Evolutionary conservation across 768 basidiomycete species (phyloP).

Genomic region (Suillus subluteus): DNA sequence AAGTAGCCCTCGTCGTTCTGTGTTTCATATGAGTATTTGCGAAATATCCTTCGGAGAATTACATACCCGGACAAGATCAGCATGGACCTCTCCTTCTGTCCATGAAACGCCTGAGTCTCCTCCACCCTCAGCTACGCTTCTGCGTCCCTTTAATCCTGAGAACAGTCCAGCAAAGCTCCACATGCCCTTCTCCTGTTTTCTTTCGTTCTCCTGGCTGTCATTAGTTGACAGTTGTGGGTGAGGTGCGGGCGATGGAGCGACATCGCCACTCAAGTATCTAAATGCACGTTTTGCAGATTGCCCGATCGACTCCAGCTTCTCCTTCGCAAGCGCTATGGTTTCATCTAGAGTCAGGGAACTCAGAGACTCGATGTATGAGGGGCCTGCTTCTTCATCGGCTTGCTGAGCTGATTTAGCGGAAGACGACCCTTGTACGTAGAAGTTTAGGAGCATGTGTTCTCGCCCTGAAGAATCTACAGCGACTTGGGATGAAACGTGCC

Average conservation of each 20-base stretch:
- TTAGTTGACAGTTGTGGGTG: constrained; percentile 30
- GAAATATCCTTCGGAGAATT: constrained; percentile 12
- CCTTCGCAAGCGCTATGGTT: constrained; percentile 48
- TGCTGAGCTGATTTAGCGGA: constrained; percentile 39
- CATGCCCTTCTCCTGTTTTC: constrained; percentile 39
- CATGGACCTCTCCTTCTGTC: constrained; percentile 83
- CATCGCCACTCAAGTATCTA: constrained; percentile 73
- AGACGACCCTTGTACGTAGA: constrained; percentile 71
- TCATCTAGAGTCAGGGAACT: constrained; percentile 63
- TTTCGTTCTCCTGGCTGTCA: constrained; percentile 35
- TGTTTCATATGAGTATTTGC: constrained; percentile 16
- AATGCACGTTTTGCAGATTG: constrained; percentile 62
- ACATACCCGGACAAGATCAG: constrained; percentile 72
- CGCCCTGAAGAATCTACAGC: constrained; percentile 72
- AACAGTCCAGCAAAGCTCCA: constrained; percentile 72
- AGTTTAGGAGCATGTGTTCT: constrained; percentile 85
- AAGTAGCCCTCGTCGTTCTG: constrained; percentile 81
- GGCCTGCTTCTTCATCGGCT: constrained; percentile 31
- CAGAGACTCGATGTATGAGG: constrained; percentile 48
- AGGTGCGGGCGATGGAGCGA: constrained; percentile 41
- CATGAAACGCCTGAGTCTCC: constrained; percentile 48
- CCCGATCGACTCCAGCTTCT: constrained; percentile 41
- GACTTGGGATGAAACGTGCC: constrained; percentile 80
- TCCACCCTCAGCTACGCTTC: constrained; percentile 33
- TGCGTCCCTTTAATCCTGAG: constrained; percentile 57